These are phyloP conservation scores for Staphylotrichum tortipilum DNA, from an alignment of 495 filamentous ascomycete species.

Conservation along the genomic window DNA sequence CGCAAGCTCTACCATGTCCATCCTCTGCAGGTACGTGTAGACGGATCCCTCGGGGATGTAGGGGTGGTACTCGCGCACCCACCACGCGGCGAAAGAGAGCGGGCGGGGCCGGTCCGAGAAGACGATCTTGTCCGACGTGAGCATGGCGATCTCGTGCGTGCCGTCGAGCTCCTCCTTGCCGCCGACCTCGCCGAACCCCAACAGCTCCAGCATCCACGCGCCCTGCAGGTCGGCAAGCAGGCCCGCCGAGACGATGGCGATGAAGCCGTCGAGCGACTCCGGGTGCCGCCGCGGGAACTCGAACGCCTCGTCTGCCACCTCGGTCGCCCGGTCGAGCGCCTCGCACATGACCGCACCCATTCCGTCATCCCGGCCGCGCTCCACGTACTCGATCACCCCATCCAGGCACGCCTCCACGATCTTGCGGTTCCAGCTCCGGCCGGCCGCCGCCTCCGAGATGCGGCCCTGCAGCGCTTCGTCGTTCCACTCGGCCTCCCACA, in stretches of 20 bases:
- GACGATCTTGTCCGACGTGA: conserved; percentile 13
- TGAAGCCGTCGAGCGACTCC: conserved; percentile 16
- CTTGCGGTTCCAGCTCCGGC: conserved; percentile 12
- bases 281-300: conserved; percentile 12
- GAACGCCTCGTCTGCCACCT: conserved; percentile 14
- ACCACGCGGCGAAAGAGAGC: conserved; percentile 15
- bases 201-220: conserved; percentile 17
- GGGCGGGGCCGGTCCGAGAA: neutral
- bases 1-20: conserved; percentile 14
- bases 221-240: conserved; percentile 15
- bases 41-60: conserved; percentile 13
- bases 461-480: conserved; percentile 10
- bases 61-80: conserved; percentile 11
- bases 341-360: conserved; percentile 17
- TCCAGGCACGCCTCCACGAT: conserved; percentile 15
- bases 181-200: conserved; percentile 15
- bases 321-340: conserved; percentile 14
- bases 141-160: conserved; percentile 7
- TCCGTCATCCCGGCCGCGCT: conserved; percentile 6
- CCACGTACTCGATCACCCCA: conserved; percentile 15
- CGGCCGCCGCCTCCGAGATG: conserved; percentile 4
- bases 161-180: neutral
- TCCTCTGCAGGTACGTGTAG: conserved; percentile 1
- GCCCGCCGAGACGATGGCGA: conserved; percentile 16
- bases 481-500: conserved; percentile 10